Evolutionary conservation across 352 stramenopile species (phyloP).

Genomic region (Phytophthora cryptogea): DNA sequence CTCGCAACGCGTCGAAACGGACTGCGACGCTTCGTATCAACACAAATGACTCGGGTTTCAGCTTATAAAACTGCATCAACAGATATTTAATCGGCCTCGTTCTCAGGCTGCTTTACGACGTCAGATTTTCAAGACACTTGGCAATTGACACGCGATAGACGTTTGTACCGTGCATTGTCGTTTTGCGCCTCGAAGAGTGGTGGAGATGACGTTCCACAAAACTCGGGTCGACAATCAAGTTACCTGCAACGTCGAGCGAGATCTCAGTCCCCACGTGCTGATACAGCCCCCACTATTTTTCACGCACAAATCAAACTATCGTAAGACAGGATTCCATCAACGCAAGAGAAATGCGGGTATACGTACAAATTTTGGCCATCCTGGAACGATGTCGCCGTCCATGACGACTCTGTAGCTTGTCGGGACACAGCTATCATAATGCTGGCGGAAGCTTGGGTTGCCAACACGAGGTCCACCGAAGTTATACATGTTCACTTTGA

Average conservation of each 20-base stretch:
- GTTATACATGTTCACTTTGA: conserved; percentile 91
- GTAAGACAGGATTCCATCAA: neutral
- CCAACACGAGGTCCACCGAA: conserved; percentile 87
- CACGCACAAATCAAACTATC: conserved; percentile 1
- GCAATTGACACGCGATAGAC: conserved; percentile 68
- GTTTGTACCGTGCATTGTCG: conserved; percentile 65
- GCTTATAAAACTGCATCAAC: conserved; percentile 6
- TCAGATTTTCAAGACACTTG: conserved; percentile 66
- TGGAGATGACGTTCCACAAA: conserved; percentile 82
- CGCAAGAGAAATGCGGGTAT: conserved; percentile 4
- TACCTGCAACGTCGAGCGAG: conserved; percentile 68
- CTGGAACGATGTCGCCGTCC: conserved; percentile 81
- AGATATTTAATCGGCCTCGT: conserved; percentile 8
- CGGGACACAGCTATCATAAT: conserved; percentile 77
- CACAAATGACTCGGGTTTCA: neutral
- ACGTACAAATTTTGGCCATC: conserved; percentile 75
- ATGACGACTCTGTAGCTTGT: conserved; percentile 85
- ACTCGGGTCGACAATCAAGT: conserved; percentile 81
- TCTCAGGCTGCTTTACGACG: conserved; percentile 17
- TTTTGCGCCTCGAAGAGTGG: conserved; percentile 65
- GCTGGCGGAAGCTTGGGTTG: conserved; percentile 79
- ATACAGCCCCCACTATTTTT: conserved; percentile 69
- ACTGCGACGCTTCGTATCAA: conserved; percentile 23
- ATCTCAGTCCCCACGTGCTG: conserved; percentile 78
- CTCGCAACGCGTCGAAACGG: conserved; percentile 11